These are phyloP conservation scores for Seiridium unicorne DNA, from an alignment of 2,329 filamentous ascomycete species.

Conservation along the genomic window DNA sequence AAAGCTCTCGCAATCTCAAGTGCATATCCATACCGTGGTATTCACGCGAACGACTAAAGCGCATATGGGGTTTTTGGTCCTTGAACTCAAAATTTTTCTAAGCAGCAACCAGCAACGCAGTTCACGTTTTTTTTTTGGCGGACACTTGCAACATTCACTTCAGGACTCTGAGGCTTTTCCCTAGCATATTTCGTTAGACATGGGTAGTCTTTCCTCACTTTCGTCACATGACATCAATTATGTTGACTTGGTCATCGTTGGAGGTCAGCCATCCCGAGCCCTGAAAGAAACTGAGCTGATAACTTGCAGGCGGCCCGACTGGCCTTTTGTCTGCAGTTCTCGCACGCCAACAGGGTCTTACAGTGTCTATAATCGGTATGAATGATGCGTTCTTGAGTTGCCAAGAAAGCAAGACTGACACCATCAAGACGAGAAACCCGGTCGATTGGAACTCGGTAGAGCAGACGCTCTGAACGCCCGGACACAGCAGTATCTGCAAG, in stretches of 20 bases:
- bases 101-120: no score
- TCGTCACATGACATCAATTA: slow-evolving; percentile 5
- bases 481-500: slow-evolving; percentile 46
- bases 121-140: no score
- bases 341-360: slow-evolving; percentile 38
- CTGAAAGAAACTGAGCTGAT: not conserved
- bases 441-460: slow-evolving; percentile 37
- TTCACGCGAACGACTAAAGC: no score
- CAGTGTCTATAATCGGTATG: slow-evolving; percentile 37
- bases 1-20: no score
- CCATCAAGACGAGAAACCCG: slow-evolving; percentile 34
- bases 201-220: not conserved
- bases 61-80: no score
- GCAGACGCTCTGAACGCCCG: slow-evolving; percentile 48
- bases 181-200: not conserved
- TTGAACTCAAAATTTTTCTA: no score
- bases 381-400: not conserved
- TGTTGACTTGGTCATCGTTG: slow-evolving; percentile 35
- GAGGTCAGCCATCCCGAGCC: slow-evolving; percentile 22
- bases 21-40: no score
- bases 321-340: slow-evolving; percentile 44
- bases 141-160: not conserved
- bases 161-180: not conserved
- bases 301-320: slow-evolving; percentile 38
- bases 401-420: not conserved